A percentile compares a stretch with the other conserved stretches of the same genome.
These are phyloP conservation scores for Acanthamoeba castellanii DNA, from an alignment of 208 protist genomes.

Conservation along the genomic window DNA sequence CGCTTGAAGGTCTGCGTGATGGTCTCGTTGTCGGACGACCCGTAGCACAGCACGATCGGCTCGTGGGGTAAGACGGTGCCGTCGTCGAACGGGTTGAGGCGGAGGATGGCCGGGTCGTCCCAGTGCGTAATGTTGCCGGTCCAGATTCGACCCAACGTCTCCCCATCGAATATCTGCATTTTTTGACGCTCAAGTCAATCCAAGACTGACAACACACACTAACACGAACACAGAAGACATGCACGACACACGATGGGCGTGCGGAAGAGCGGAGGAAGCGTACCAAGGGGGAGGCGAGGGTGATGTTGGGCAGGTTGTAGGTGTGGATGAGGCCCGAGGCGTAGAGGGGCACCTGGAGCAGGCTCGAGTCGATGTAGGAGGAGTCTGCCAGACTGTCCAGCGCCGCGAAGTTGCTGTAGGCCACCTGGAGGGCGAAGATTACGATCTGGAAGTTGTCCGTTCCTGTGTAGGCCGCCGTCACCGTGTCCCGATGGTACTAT, in stretches of 20 bases:
- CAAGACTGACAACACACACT: too few species aligned
- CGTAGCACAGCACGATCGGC: neutral
- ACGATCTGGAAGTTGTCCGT: neutral
- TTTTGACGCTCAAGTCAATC: too few species aligned
- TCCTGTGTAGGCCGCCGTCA: neutral
- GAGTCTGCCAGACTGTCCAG: neutral
- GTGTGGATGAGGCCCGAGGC: neutral
- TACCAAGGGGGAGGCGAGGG: neutral
- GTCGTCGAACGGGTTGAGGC: neutral
- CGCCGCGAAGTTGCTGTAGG: neutral
- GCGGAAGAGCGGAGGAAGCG: neutral
- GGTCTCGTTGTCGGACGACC: neutral
- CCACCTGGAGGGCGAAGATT: neutral
- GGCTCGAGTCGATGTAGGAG: neutral
- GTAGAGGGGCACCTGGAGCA: neutral
- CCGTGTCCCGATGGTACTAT: neutral
- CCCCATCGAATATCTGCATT: neutral
- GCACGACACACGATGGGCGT: neutral
- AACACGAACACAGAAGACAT: neutral
- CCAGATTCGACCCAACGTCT: neutral
- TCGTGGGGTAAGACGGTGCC: neutral
- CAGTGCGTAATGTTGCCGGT: constrained; percentile 25
- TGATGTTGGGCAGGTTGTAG: neutral
- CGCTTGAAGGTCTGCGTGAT: constrained; percentile 5
- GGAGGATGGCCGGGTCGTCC: neutral